Evolutionary conservation across 305 asterid genomes (phyloP), one percentile per base, ranked within the genome.

Genomic region (Fraxinus nigra): DNA sequence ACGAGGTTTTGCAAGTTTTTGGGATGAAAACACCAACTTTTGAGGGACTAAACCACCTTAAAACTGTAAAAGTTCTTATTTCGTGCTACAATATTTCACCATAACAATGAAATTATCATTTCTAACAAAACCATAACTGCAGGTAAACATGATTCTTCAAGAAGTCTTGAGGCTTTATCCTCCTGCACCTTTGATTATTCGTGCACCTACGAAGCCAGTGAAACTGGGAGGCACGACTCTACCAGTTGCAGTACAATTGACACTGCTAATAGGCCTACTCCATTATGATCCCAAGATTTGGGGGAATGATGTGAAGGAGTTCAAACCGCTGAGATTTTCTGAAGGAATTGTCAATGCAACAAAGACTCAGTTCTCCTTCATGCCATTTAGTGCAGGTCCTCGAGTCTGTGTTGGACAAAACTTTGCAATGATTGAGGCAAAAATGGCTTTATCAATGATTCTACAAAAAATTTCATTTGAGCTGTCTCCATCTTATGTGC

Each of bases 221-320:
- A 81, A 59, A 33, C 11, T 84, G 1, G 84, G 89, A 2, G 65
- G 73, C 3, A 3, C 59, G 8, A 33, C 75, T 38, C 46, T 82
- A 1, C 85, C 89, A 0, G 33, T 32, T 0, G 84, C 81, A 11
- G 77, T 80, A 33, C 37, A 54, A 8, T 2, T 81, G 3, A 5
- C 7, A 0, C 0, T 86, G 43, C 79, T 77, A 1, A 6, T 79
- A 1, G 22, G 75, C 38, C 65, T 73, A 0, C n/a, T 76, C 33
- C 87, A 86, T 74, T 80, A 79, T 1, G 87, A 86, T 54, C 3
- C 14, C 3, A 37, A 84, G 5, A 46, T 84, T 56, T 86, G 87
- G 89, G 89, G 89, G 6, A 78, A 81, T 5, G 87, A 86, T 76
- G 87, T 80, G 14, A 84, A 81, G 24, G 83, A 86, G 16, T 86